These are phyloP conservation scores for Fusarium brachygibbosum DNA, from an alignment of 2,329 filamentous ascomycete genomes.

Conservation along the genomic window DNA sequence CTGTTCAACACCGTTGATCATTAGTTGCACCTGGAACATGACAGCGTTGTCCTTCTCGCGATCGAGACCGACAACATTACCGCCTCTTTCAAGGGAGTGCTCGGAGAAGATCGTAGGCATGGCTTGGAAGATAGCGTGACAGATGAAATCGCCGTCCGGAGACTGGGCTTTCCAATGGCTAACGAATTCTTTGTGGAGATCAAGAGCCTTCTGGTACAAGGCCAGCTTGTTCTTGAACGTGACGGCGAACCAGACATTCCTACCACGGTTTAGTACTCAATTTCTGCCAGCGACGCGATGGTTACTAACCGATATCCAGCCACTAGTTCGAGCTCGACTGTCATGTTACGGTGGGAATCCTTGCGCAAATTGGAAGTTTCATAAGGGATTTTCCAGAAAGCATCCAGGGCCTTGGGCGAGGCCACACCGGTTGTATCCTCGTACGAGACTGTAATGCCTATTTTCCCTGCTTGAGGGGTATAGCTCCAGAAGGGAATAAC, in stretches of 20 bases:
- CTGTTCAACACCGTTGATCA: slow-evolving; percentile 21
- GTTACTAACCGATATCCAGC: slow-evolving; percentile 10
- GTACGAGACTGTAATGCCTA: slow-evolving; percentile 17
- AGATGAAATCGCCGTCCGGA: slow-evolving; percentile 14
- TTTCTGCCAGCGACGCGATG: fast-evolving
- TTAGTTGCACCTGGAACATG: slow-evolving; percentile 21
- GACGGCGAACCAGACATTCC: slow-evolving; percentile 27
- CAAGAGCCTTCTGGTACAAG: slow-evolving; percentile 19
- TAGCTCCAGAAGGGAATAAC: slow-evolving; percentile 29
- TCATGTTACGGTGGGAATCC: slow-evolving; percentile 23
- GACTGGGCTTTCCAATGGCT: slow-evolving; percentile 16
- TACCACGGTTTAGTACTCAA: fast-evolving
- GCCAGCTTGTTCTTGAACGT: slow-evolving; percentile 18
- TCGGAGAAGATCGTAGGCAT: slow-evolving; percentile 22
- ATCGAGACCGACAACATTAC: slow-evolving; percentile 16
- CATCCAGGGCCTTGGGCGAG: slow-evolving; percentile 6
- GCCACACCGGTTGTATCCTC: slow-evolving; percentile 20
- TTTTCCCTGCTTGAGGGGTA: slow-evolving; percentile 11
- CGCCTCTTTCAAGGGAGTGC: slow-evolving; percentile 16
- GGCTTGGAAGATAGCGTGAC: slow-evolving; percentile 24
- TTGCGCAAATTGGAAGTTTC: slow-evolving; percentile 19
- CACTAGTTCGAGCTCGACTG: slow-evolving; percentile 20
- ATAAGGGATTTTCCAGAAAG: slow-evolving; percentile 21
- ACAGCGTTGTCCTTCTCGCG: slow-evolving; percentile 17
- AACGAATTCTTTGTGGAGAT: slow-evolving; percentile 14